Percentiles rank a stretch among this genome's conserved stretches.
These are phyloP conservation scores for Lentinula aciculospora DNA, from an alignment of 768 basidiomycete genomes.

Conservation along the genomic window DNA sequence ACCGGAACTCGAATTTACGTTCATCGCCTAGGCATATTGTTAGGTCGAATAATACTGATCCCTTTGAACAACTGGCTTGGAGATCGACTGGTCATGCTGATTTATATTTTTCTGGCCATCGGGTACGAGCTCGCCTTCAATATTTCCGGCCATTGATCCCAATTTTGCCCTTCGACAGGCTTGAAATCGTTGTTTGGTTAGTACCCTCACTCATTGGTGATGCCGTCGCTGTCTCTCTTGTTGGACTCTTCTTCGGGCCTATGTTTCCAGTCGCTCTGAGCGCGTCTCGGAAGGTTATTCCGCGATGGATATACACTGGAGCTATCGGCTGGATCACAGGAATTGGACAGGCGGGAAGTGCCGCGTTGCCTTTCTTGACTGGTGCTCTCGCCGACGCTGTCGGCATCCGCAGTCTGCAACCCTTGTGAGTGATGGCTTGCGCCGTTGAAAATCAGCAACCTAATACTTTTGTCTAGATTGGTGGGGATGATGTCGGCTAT, in stretches of 20 bases:
- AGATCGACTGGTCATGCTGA: constrained; percentile 44
- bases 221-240: constrained; percentile 56
- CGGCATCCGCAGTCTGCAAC: constrained; percentile 57
- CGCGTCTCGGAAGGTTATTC: constrained; percentile 60
- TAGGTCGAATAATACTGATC: constrained; percentile 49
- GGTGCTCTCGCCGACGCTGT: constrained; percentile 60
- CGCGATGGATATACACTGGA: constrained; percentile 60
- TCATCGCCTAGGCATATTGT: constrained; percentile 39
- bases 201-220: constrained; percentile 60
- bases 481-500: constrained; percentile 58
- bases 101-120: constrained; percentile 48
- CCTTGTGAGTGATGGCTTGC: constrained; percentile 39
- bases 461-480: constrained; percentile 27
- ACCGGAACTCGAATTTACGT: background rate
- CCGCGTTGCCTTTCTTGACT: constrained; percentile 67
- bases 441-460: background rate
- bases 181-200: constrained; percentile 67
- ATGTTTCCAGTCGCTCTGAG: constrained; percentile 76
- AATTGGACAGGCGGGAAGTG: constrained; percentile 68
- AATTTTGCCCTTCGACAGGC: constrained; percentile 23
- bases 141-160: background rate
- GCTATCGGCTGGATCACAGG: constrained; percentile 67
- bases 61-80: constrained; percentile 57
- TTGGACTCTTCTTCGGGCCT: constrained; percentile 70
- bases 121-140: constrained; percentile 23